Percentiles rank a stretch among this genome's conserved stretches.
These are phyloP conservation scores for Ceratobasidium papillatum DNA, from an alignment of 1,284 basidiomycete species.

Conservation along the genomic window DNA sequence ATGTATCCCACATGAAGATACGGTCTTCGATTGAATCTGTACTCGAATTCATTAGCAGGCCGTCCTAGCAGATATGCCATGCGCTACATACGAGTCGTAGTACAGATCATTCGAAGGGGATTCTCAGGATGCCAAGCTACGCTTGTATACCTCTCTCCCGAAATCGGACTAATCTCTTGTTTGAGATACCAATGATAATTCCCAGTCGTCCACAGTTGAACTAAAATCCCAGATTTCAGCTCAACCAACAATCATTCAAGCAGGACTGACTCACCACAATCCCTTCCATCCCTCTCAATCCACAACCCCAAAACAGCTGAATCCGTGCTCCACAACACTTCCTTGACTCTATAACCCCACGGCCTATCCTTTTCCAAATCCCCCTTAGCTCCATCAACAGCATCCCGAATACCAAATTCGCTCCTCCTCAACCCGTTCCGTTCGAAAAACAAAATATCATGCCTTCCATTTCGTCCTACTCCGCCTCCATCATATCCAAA, in stretches of 20 bases:
- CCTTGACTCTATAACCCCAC: slow-evolving; percentile 76
- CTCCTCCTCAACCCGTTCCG: slow-evolving; percentile 93
- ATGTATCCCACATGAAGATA: slow-evolving; percentile 81
- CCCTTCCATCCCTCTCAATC: slow-evolving; percentile 73
- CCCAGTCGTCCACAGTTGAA: slow-evolving; percentile 94
- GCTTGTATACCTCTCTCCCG: slow-evolving; percentile 66
- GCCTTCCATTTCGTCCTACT: slow-evolving; percentile 70
- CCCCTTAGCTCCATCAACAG: slow-evolving; percentile 50
- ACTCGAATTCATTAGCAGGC: slow-evolving; percentile 22
- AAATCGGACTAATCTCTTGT: slow-evolving; percentile 74
- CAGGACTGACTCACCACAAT: slow-evolving; percentile 64
- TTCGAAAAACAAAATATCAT: slow-evolving; percentile 96
- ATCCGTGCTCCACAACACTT: slow-evolving; percentile 88
- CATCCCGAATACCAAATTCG: slow-evolving; percentile 79
- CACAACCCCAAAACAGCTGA: slow-evolving; percentile 87
- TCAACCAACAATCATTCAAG: background rate
- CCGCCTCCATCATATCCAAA: slow-evolving; percentile 80
- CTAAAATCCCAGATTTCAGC: slow-evolving; percentile 52
- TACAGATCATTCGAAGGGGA: slow-evolving; percentile 72
- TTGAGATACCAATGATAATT: slow-evolving; percentile 99
- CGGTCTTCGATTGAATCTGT: slow-evolving; percentile 63
- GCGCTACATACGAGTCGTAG: slow-evolving; percentile 57
- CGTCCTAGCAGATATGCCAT: background rate
- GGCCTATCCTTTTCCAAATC: slow-evolving; percentile 46
- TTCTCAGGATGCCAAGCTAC: slow-evolving; percentile 90